Evolutionary conservation across 2,329 filamentous ascomycete species (phyloP), one percentile per base, ranked within the genome.

Genomic region (Xylaria sp.): DNA sequence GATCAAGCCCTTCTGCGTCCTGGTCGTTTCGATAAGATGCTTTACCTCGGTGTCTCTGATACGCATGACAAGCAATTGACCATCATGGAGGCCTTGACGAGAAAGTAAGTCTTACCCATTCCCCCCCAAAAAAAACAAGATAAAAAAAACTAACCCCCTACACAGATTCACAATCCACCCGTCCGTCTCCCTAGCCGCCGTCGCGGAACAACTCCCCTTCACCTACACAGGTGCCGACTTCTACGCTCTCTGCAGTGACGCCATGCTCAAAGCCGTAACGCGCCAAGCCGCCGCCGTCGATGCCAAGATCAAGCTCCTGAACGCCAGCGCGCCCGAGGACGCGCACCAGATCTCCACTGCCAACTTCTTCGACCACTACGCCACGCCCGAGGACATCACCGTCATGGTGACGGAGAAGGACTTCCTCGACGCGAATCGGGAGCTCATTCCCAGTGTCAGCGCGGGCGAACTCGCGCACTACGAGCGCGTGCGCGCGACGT

Each of bases 251-350:
- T 97, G 93, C 78, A 96, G 92, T 49, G 94, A 99, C 74, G 92
- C 94, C 55, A 99, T 99, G 94, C 88, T 99, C 67, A 97, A 99
- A 74, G 94, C 94, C 18, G 93, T 99, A 60, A 99, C 94, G 2
- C 86, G 94, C 4, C 91, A 95, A 71, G 92, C 94, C 1, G 83
- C 85, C 1, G 80, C 84, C 1, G 92, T 97, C 2, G 94, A 99
- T 72, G 80, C 84, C 54, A 94, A 94, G 74, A 89, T 99, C 66
- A 82, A 83, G 19, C 79, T 81, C 3, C 79, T 96, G 72, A 90
- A 90, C 68, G 73, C 76, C 2, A 74, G 75, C 50, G 71, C 75
- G 51, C 71, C 72, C 2, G 70, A 66, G n/a, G 69, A 66, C 54
- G 66, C 61, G 52, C 76, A 79, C 49, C 78, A 81, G 4, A 83